Conservation (phyloP, 1,139 yeast genomes). For the Williopsis jadinii region DNA sequence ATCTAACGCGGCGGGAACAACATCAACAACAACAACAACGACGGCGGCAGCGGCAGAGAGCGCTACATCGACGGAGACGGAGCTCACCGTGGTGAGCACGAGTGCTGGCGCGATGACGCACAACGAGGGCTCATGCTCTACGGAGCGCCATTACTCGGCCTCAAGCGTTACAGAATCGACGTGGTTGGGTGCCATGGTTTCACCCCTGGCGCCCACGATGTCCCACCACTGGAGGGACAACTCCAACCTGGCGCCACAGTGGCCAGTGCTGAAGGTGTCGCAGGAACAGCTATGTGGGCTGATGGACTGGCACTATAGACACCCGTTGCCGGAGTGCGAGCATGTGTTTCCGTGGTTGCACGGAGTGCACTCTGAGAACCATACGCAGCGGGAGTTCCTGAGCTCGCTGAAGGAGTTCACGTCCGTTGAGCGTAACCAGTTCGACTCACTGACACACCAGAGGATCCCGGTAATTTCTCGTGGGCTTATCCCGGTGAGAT, state of each 20-base stretch:
- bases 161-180: slow-evolving; percentile 10
- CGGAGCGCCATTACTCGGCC: slow-evolving; percentile 15
- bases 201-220: slow-evolving; percentile 14
- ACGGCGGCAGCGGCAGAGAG: neutral
- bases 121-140: neutral
- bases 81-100: neutral
- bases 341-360: slow-evolving; percentile 89
- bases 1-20: neutral
- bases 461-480: slow-evolving; percentile 17
- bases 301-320: slow-evolving; percentile 39
- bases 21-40: slow-evolving; percentile 4
- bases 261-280: slow-evolving; percentile 25
- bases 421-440: slow-evolving; percentile 17
- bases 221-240: slow-evolving; percentile 14
- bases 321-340: slow-evolving; percentile 56
- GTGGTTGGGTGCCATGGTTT: slow-evolving; percentile 6
- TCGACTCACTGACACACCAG: slow-evolving; percentile 14
- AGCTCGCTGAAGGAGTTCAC: slow-evolving; percentile 17
- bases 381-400: slow-evolving; percentile 19
- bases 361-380: slow-evolving; percentile 42
- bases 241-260: slow-evolving; percentile 6
- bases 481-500: slow-evolving; percentile 34
- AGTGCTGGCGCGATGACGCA: too few relatives aligned
- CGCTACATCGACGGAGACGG: neutral
- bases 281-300: slow-evolving; percentile 29